Conservation (phyloP, 1,284 basidiomycete genomes). For the Inonotus hispidus region DNA sequence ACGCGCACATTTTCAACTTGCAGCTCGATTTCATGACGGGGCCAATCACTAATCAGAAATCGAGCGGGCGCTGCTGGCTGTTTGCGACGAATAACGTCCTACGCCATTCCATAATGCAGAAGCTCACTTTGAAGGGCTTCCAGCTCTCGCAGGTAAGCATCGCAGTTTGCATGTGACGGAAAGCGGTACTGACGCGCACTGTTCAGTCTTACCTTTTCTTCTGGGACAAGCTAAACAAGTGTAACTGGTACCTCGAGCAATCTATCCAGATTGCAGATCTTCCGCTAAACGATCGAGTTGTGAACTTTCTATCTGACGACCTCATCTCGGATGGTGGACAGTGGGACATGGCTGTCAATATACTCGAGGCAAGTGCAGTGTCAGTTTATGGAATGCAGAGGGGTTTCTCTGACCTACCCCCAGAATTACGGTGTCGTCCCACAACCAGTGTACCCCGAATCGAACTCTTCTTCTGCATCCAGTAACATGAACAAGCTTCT, state of each 20-base stretch:
- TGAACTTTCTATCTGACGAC: slow-evolving; percentile 70
- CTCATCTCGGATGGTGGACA: slow-evolving; percentile 91
- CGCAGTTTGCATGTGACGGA: slow-evolving; percentile 27
- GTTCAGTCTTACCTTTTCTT: slow-evolving; percentile 82
- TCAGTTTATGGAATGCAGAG: background rate
- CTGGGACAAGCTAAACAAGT: slow-evolving; percentile 93
- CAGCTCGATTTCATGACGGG: slow-evolving; percentile 74
- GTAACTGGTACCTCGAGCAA: slow-evolving; percentile 90
- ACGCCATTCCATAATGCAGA: slow-evolving; percentile 80
- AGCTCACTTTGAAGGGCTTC: slow-evolving; percentile 81
- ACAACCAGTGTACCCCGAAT: slow-evolving; percentile 81
- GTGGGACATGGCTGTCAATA: slow-evolving; percentile 92
- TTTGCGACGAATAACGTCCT: slow-evolving; percentile 89
- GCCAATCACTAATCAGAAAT: slow-evolving; percentile 86
- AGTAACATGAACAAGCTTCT: slow-evolving; percentile 71
- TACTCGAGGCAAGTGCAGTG: slow-evolving; percentile 51
- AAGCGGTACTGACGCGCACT: background rate
- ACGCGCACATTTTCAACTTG: slow-evolving; percentile 83
- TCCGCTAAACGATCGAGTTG: slow-evolving; percentile 77
- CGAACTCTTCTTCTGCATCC: slow-evolving; percentile 75
- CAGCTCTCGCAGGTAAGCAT: slow-evolving; percentile 75
- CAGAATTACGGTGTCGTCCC: slow-evolving; percentile 82
- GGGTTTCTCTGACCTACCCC: background rate
- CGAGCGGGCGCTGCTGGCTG: slow-evolving; percentile 87
- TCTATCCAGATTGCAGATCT: slow-evolving; percentile 79